A percentile compares a stretch with the other conserved stretches of the same genome.
phyloP scores from a whole-genome alignment of 2,329 filamentous ascomycete genomes.

The Lasiodiplodia sp. region DNA sequence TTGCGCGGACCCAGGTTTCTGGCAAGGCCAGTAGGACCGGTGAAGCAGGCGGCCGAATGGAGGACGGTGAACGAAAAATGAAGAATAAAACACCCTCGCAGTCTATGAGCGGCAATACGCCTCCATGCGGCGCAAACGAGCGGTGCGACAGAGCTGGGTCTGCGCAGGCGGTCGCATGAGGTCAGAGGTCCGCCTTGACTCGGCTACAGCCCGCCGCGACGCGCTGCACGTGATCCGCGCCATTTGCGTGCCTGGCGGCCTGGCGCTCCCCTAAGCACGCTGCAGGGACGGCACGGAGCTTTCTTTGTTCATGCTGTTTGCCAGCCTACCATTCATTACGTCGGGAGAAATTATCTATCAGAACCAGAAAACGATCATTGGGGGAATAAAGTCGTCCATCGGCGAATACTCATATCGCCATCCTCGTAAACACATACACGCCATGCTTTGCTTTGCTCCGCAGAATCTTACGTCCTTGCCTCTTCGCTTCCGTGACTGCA shows the following conservation, averaged over 20 bases:
- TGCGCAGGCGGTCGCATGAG: constrained; percentile 27
- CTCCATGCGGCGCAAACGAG: constrained; percentile 26
- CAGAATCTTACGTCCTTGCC: constrained; percentile 23
- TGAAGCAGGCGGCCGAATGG: background rate
- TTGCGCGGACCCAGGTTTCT: background rate
- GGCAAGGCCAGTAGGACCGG: background rate
- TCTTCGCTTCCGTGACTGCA: constrained; percentile 8
- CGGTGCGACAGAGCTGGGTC: constrained; percentile 21
- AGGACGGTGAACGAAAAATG: background rate
- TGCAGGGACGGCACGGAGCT: background rate
- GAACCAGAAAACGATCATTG: constrained; percentile 21
- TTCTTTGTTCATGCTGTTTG: constrained; percentile 13
- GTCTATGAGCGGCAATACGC: constrained; percentile 3
- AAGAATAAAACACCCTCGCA: background rate
- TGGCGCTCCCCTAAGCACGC: background rate
- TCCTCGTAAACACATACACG: constrained; percentile 29
- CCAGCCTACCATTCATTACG: constrained; percentile 15
- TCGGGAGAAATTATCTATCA: constrained; percentile 27
- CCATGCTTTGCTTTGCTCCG: constrained; percentile 27
- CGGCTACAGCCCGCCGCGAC: background rate
- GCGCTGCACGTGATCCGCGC: constrained; percentile 15
- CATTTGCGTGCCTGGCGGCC: background rate
- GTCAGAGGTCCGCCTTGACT: constrained; percentile 19
- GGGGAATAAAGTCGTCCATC: constrained; percentile 30
- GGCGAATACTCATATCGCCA: constrained; percentile 14